Percentiles rank a stretch among this genome's conserved stretches.
These are phyloP conservation scores for Batrachochytrium dendrobatidis DNA, from an alignment of 371 early-diverging fungal genomes.

Conservation along the genomic window DNA sequence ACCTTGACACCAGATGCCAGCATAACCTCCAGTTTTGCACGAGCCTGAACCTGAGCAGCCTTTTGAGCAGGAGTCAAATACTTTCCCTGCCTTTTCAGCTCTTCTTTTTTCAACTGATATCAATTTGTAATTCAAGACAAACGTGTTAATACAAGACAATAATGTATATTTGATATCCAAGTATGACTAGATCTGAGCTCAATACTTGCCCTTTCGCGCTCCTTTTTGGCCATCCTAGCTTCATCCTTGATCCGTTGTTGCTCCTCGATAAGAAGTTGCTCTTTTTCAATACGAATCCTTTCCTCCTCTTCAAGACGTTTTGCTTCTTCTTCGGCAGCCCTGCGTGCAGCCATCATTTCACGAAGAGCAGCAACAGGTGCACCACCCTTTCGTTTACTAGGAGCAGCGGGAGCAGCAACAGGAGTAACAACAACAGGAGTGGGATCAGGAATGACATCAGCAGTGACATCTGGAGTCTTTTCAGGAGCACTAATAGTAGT, in stretches of 20 bases:
- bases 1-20: constrained; percentile 65
- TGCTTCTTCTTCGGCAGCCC: constrained; percentile 17
- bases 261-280: constrained; percentile 39
- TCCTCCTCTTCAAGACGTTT: constrained; percentile 46
- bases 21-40: constrained; percentile 70
- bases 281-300: constrained; percentile 40
- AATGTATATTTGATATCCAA: constrained; percentile 1
- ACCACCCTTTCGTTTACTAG: too few species aligned
- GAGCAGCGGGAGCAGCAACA: too few species aligned
- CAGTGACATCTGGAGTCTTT: constrained; percentile 6
- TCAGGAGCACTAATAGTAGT: not conserved
- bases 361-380: too few species aligned
- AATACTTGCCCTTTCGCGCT: constrained; percentile 50
- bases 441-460: too few species aligned
- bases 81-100: constrained; percentile 86
- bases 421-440: too few species aligned
- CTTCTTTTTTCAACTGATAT: constrained; percentile 68
- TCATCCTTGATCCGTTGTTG: constrained; percentile 58
- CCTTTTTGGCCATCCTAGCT: constrained; percentile 56
- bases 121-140: not conserved
- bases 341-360: constrained; percentile 20
- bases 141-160: too few species aligned
- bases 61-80: constrained; percentile 89
- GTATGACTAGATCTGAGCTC: not conserved
- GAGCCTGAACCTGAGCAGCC: constrained; percentile 67